A percentile compares a stretch with the other conserved stretches of the same genome.
Evolutionary conservation across 1,284 basidiomycete genomes (phyloP).

Genomic region (Cyathus olla): DNA sequence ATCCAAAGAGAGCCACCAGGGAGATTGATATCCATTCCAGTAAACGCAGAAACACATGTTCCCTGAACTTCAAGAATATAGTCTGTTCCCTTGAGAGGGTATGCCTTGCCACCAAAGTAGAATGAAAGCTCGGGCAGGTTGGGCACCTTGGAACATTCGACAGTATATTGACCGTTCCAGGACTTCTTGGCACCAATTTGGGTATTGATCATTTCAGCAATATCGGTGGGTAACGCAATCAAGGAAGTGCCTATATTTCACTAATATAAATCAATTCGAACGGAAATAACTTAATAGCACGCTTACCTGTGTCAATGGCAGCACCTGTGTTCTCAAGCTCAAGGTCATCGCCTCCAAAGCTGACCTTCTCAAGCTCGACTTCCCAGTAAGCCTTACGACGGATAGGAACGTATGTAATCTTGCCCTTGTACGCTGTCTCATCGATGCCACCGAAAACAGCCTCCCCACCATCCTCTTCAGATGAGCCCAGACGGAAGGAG

Average conservation of each 20-base stretch:
- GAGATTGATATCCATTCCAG: constrained; percentile 91
- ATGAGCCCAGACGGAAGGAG: constrained; percentile 93
- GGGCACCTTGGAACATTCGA: constrained; percentile 91
- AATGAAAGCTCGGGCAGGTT: constrained; percentile 90
- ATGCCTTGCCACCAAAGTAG: constrained; percentile 85
- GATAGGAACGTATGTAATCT: constrained; percentile 91
- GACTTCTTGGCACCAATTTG: constrained; percentile 93
- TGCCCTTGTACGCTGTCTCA: constrained; percentile 81
- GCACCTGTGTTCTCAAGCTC: constrained; percentile 94
- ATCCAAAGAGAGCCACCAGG: constrained; percentile 94
- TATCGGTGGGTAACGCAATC: constrained; percentile 92
- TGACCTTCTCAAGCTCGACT: constrained; percentile 90
- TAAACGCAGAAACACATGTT: constrained; percentile 96
- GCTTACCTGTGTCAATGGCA: constrained; percentile 93
- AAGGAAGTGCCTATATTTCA: constrained; percentile 79
- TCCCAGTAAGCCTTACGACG: constrained; percentile 99
- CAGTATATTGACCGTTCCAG: constrained; percentile 95
- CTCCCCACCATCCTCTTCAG: constrained; percentile 93
- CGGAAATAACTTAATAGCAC: neutral
- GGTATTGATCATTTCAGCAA: constrained; percentile 98
- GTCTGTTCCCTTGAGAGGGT: constrained; percentile 86
- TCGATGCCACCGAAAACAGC: constrained; percentile 96
- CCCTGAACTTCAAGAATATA: constrained; percentile 92
- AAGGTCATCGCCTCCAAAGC: constrained; percentile 87
- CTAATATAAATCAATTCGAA: constrained; percentile 20